phyloP scores from a whole-genome alignment of 78 protist genomes.

The Emiliania huxleyi region DNA sequence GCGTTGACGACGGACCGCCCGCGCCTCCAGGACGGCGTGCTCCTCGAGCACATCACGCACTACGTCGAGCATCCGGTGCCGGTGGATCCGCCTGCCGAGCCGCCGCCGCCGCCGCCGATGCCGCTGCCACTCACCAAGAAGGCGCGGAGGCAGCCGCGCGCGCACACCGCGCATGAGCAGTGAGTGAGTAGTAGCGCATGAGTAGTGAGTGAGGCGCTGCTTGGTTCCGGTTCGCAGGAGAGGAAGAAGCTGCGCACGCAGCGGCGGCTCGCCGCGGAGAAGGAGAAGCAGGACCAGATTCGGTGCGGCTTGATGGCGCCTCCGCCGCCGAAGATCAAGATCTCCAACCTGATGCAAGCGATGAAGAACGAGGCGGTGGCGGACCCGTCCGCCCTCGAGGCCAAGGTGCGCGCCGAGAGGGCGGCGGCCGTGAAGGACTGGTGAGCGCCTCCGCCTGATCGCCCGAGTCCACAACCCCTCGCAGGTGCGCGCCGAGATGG shows the following conservation, averaged over 20 bases:
- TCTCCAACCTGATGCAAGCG: slow-evolving; percentile 66
- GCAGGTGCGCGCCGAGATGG: slow-evolving; percentile 43
- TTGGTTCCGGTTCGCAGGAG: no score
- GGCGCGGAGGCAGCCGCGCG: slow-evolving; percentile 59
- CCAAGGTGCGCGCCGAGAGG: slow-evolving; percentile 33
- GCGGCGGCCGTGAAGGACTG: slow-evolving; percentile 11
- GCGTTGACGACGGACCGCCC: no score
- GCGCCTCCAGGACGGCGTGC: neutral
- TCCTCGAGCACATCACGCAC: neutral
- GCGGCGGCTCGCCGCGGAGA: slow-evolving; percentile 32
- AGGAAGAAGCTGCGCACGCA: slow-evolving; percentile 54
- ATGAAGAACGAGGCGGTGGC: slow-evolving; percentile 48
- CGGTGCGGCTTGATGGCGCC: slow-evolving; percentile 60
- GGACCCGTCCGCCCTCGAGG: slow-evolving; percentile 58
- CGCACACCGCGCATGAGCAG: no score
- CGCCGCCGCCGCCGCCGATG: slow-evolving; percentile 31
- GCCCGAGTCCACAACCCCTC: no score
- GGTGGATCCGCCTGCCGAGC: slow-evolving; percentile 41
- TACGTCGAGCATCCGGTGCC: slow-evolving; percentile 74
- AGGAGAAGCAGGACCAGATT: slow-evolving; percentile 62
- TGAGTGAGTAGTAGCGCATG: no score
- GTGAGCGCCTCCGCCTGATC: neutral
- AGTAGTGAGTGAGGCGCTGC: no score
- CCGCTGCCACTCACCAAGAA: slow-evolving; percentile 46
- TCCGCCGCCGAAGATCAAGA: slow-evolving; percentile 65